phyloP scores from a whole-genome alignment of 306 rosid species.

The Boehmeria nivea region DNA sequence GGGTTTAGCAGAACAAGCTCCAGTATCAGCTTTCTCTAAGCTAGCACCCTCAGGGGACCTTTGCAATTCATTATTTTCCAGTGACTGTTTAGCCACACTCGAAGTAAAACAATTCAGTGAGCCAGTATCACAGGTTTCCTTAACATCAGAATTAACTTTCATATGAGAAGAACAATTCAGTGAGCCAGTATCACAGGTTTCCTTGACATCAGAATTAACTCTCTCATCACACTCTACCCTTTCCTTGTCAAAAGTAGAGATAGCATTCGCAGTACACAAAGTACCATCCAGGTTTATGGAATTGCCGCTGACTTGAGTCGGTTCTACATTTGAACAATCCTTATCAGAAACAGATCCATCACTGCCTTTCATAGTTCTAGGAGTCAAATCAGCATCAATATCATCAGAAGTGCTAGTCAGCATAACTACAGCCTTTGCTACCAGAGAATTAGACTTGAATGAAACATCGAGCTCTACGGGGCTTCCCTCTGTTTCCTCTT shows the following conservation, averaged over 20 bases:
- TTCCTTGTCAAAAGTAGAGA: slow-evolving; percentile 29
- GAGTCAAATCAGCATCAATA: slow-evolving; percentile 19
- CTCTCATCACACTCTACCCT: slow-evolving; percentile 9
- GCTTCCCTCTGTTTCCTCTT: slow-evolving; percentile 42
- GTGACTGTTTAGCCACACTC: slow-evolving; percentile 13
- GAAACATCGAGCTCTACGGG: slow-evolving; percentile 84
- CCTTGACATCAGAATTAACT: slow-evolving; percentile 12
- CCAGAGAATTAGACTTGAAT: slow-evolving; percentile 71
- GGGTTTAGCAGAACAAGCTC: slow-evolving; percentile 27
- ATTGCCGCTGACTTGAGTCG: slow-evolving; percentile 7
- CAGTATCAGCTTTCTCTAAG: slow-evolving; percentile 19
- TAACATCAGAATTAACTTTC: too few species aligned
- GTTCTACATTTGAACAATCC: slow-evolving; percentile 16
- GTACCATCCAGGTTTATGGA: slow-evolving; percentile 21
- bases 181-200: slow-evolving; percentile 23
- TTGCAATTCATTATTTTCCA: slow-evolving; percentile 28
- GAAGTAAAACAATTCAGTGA: slow-evolving; percentile 23
- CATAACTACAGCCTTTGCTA: slow-evolving; percentile 70
- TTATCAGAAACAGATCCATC: slow-evolving; percentile 7
- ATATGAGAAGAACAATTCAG: slow-evolving; percentile 21
- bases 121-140: slow-evolving; percentile 23
- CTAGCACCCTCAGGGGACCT: slow-evolving; percentile 11
- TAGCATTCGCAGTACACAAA: slow-evolving; percentile 13
- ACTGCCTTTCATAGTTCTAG: slow-evolving; percentile 16
- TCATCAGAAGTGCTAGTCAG: slow-evolving; percentile 32